Conservation (phyloP, 23 red algal genomes). For the Gracilaria domingensis region DNA sequence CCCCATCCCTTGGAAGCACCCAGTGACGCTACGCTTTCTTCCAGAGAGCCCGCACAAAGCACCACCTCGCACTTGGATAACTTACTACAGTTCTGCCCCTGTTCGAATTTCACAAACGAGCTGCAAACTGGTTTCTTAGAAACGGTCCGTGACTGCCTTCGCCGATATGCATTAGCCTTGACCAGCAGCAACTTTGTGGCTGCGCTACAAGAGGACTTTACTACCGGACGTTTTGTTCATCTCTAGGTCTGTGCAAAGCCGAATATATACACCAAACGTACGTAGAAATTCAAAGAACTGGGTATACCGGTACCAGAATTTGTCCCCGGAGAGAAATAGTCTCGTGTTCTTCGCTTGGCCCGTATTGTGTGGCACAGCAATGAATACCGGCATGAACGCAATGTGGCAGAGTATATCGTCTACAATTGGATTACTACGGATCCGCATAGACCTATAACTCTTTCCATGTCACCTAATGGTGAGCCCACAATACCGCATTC, state of each 20-base stretch:
- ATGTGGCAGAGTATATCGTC: conserved; percentile 12
- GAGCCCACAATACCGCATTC: no score
- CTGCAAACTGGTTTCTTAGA: neutral
- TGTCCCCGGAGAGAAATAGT: neutral
- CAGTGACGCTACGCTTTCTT: no score
- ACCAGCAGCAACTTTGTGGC: neutral
- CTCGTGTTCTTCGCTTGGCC: neutral
- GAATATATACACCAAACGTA: neutral
- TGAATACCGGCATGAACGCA: conserved; percentile 19
- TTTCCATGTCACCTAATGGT: neutral
- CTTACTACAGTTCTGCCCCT: neutral
- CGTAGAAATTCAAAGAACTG: neutral
- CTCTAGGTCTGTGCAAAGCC: neutral
- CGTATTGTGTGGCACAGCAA: neutral
- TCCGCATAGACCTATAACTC: neutral
- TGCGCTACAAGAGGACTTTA: neutral
- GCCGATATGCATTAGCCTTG: neutral
- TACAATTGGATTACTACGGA: neutral
- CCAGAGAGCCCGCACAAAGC: no score
- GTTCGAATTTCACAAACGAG: neutral
- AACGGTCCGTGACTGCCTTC: neutral
- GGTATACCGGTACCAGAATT: neutral
- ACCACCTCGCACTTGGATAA: neutral
- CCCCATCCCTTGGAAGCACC: neutral
- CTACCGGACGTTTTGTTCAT: neutral